Conservation (phyloP, 2,329 filamentous ascomycete genomes). For the Hypoxylon sp. region DNA sequence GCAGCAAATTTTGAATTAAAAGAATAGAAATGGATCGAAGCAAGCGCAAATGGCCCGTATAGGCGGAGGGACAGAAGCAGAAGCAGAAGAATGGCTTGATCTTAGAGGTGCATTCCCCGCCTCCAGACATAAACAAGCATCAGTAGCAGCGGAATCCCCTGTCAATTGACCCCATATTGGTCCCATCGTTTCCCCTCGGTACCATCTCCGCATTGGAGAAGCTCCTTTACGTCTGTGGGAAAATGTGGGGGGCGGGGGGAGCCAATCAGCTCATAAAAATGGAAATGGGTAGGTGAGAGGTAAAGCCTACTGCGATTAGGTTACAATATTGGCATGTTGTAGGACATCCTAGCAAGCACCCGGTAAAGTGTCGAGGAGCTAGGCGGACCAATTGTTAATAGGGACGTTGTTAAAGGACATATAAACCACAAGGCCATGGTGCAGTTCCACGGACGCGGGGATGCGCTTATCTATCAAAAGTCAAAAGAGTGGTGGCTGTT, state of each 20-base stretch:
- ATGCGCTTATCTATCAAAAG: no score
- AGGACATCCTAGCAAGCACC: no score
- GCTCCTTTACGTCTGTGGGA: conserved; percentile 26
- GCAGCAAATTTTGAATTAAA: conserved; percentile 4
- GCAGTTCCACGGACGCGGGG: background rate
- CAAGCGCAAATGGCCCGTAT: background rate
- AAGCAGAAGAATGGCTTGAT: no score
- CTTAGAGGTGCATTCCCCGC: conserved; percentile 27
- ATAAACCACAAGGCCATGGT: background rate
- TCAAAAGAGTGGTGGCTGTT: no score
- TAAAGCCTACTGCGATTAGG: conserved; percentile 3
- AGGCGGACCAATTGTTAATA: background rate
- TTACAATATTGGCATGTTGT: conserved; percentile 24
- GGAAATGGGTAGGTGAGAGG: conserved; percentile 17
- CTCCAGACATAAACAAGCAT: conserved; percentile 34
- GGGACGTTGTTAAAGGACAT: background rate
- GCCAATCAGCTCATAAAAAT: conserved; percentile 30
- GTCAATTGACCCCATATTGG: conserved; percentile 34
- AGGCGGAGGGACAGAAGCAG: conserved; percentile 4
- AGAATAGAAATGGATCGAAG: background rate
- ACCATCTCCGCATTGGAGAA: conserved; percentile 54
- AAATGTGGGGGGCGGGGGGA: conserved; percentile 43
- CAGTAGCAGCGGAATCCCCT: conserved; percentile 11
- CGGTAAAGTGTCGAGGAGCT: conserved; percentile 1
- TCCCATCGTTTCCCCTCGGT: conserved; percentile 18